Conservation (phyloP, 2,329 filamentous ascomycete genomes). For the Fusarium luffae region DNA sequence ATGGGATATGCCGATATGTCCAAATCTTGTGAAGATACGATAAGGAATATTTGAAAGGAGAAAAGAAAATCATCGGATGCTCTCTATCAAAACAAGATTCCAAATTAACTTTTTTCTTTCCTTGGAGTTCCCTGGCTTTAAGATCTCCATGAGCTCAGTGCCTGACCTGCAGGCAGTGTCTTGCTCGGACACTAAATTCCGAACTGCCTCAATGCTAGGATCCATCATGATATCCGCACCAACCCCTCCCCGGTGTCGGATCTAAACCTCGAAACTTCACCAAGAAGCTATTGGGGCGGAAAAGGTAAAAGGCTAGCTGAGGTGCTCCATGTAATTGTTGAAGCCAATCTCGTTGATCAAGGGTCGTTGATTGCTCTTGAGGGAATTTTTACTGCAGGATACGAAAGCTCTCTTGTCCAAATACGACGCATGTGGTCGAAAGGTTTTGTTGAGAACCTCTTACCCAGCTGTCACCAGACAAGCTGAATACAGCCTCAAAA, state of each 20-base stretch:
- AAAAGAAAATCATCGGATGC: background rate
- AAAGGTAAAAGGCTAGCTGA: constrained; percentile 21
- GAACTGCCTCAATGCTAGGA: constrained; percentile 13
- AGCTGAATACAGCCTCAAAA: constrained; percentile 5
- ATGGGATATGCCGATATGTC: background rate
- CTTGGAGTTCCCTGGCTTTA: background rate
- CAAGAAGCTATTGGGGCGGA: constrained; percentile 42
- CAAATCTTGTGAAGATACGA: background rate
- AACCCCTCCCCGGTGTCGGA: constrained; percentile 46
- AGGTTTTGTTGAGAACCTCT: constrained; percentile 16
- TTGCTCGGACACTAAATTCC: constrained; percentile 42
- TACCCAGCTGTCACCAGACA: constrained; percentile 21
- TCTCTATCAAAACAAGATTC: background rate
- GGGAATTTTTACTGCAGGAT: constrained; percentile 37
- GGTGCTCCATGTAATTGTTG: constrained; percentile 11
- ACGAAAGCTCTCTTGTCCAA: constrained; percentile 1
- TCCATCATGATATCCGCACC: constrained; percentile 33
- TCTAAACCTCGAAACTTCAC: constrained; percentile 25
- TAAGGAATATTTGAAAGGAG: background rate
- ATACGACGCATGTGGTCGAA: background rate
- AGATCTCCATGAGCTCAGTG: background rate
- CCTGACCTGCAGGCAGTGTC: background rate
- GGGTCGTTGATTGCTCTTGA: constrained; percentile 19
- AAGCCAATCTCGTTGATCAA: constrained; percentile 22
- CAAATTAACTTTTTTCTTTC: background rate